Evolutionary conservation across 352 stramenopile species (phyloP).

Genomic region (Phytopythium litorale): DNA sequence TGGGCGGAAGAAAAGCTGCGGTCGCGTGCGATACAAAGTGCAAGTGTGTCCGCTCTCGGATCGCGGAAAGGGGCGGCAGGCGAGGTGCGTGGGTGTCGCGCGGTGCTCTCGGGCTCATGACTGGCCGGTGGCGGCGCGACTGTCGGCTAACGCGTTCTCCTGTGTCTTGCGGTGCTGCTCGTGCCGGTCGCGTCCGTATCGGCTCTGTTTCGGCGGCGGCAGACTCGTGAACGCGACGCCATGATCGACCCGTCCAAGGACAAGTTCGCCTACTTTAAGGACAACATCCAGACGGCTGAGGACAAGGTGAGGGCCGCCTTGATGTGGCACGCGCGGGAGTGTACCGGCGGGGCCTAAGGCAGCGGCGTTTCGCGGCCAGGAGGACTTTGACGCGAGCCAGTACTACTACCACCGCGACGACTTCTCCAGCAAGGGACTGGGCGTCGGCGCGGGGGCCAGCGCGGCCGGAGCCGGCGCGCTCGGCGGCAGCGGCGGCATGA

Average conservation of each 20-base stretch:
- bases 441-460: constrained; percentile 8
- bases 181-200: background rate
- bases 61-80: background rate
- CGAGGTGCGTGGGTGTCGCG: background rate
- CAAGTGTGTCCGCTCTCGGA: constrained; percentile 1
- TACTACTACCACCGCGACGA: constrained; percentile 88
- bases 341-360: background rate
- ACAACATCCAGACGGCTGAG: constrained; percentile 87
- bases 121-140: background rate
- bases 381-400: constrained; percentile 86
- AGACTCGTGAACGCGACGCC: background rate
- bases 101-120: background rate
- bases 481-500: constrained; percentile 24
- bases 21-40: background rate
- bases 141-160: background rate
- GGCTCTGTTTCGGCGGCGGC: background rate
- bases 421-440: constrained; percentile 36
- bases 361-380: constrained; percentile 10
- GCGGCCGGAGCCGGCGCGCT: constrained; percentile 14
- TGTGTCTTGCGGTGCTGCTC: background rate
- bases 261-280: constrained; percentile 89
- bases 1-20: background rate
- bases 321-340: too few relatives aligned
- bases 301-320: constrained; percentile 50
- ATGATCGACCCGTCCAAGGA: constrained; percentile 89